These are phyloP conservation scores for Komagataella phaffii DNA, from an alignment of 805 yeast species.

Conservation along the genomic window DNA sequence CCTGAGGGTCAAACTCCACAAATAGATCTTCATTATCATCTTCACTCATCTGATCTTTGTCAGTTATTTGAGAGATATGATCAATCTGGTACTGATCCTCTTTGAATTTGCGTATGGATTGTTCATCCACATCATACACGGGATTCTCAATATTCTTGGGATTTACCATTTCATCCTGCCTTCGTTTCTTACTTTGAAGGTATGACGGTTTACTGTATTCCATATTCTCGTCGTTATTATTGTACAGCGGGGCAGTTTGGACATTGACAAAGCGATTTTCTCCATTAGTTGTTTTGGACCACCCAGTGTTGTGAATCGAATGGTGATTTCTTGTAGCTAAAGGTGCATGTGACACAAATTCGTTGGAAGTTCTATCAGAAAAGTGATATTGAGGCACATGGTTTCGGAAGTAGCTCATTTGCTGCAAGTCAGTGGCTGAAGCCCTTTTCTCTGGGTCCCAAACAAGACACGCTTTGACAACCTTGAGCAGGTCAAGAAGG, in stretches of 20 bases:
- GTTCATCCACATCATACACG: neutral
- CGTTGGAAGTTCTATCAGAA: neutral
- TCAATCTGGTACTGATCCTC: neutral
- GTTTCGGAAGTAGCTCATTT: slow-evolving; percentile 40
- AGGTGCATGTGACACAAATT: neutral
- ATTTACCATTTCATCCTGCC: neutral
- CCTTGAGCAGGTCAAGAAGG: slow-evolving; percentile 25
- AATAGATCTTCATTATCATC: neutral
- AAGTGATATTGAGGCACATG: neutral
- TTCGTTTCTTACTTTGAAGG: neutral
- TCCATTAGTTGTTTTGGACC: neutral
- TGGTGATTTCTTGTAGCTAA: neutral
- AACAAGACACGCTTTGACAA: slow-evolving; percentile 36
- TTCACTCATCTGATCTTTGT: neutral
- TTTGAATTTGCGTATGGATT: neutral
- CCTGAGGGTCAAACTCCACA: neutral
- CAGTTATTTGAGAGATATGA: neutral
- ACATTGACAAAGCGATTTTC: neutral
- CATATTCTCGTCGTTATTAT: neutral
- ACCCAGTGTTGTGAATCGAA: neutral
- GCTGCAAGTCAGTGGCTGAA: slow-evolving; percentile 31
- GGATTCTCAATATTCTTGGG: neutral
- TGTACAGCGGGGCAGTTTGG: neutral
- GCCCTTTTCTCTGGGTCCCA: slow-evolving; percentile 75
- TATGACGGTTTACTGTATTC: neutral